Base-by-base conservation (phyloP, 805 yeast species). In the Nakazawaea peltata region DNA sequence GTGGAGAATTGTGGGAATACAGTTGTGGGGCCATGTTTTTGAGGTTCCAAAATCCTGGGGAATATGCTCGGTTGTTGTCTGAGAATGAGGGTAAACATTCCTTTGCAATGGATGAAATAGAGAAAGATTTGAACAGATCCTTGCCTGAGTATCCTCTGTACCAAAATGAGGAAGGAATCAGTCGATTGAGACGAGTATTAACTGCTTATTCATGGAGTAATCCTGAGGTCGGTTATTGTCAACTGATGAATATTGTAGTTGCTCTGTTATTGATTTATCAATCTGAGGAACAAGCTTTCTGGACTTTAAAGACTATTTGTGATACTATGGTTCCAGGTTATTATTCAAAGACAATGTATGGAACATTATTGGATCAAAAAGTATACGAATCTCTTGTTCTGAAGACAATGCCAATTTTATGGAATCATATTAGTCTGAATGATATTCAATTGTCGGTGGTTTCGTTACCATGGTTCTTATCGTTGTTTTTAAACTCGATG, bases 1-100 rank as follows among this genome's bases (percentile, higher is more conserved):
- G 99, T 45, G 98, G 98, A 26, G 99, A 92, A 51, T 64, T 92
- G 11, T 92, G 99, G 99, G 98, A 92, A 54, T 60, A 85, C 36
- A 74, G 86, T 34, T 75, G 85, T 29, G 99, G 98, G 3, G 79
- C 95, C 0, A 76, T 87, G 66, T 85, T 75, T 50, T 50, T 73
- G 35, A 65, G 97, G 33, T 71, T 77, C 49, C 73, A 74, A 34
- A 65, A 81, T 47, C 68, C 67, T 10, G 72, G 69, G 0, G 75
- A 72, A 30, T 92, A 88, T 55, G 53, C 63, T 28, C 55, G 59
- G 22, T 44, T 88, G 6, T 62, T 87, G 33, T 65, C 62, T 2
- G 78, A 74, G 13, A 77, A 83, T 50, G 67, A 61, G 22, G 82
- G 77, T 4, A 72, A 77, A 39, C 63, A 62, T 1, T 82, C 96